Evolutionary conservation across 2,329 filamentous ascomycete species (phyloP).

Genomic region (Verticillium nubilum): DNA sequence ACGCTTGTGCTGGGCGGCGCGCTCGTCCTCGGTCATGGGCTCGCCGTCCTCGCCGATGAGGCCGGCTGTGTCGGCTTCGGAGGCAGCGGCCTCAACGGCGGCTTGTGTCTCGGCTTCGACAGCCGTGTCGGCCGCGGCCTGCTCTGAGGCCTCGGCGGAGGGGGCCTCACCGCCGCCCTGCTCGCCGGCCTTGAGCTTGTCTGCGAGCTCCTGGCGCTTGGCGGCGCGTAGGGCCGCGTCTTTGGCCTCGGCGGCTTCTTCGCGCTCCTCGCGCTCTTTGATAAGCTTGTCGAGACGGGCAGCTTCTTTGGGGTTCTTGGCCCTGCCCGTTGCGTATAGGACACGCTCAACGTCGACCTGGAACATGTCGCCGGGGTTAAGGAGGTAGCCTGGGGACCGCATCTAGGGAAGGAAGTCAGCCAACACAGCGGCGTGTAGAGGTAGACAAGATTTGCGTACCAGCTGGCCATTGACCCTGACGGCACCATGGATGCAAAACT

Average conservation of each 20-base stretch:
- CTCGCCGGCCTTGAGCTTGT: slow-evolving; percentile 4
- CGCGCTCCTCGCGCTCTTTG: slow-evolving; percentile 19
- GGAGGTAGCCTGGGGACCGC: slow-evolving; percentile 82
- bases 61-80: slow-evolving; percentile 6
- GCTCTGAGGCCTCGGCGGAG: slow-evolving; percentile 2
- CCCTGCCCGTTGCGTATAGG: slow-evolving; percentile 76
- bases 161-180: not conserved
- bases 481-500: slow-evolving; percentile 87
- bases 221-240: slow-evolving; percentile 18
- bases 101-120: slow-evolving; percentile 19
- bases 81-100: slow-evolving; percentile 18
- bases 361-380: slow-evolving; percentile 98
- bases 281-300: slow-evolving; percentile 6
- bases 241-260: slow-evolving; percentile 21
- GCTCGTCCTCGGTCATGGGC: slow-evolving; percentile 18
- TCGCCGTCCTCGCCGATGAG: slow-evolving; percentile 16
- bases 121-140: slow-evolving; percentile 6
- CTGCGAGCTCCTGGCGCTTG: not conserved
- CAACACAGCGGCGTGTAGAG: too few species aligned
- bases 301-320: slow-evolving; percentile 43
- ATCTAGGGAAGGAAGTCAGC: too few species aligned
- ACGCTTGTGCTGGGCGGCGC: slow-evolving; percentile 23
- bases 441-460: slow-evolving; percentile 50
- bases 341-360: slow-evolving; percentile 88
- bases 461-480: slow-evolving; percentile 97